phyloP scores from a whole-genome alignment of 2,329 filamentous ascomycete species.

The Gliomastix tumulicola region DNA sequence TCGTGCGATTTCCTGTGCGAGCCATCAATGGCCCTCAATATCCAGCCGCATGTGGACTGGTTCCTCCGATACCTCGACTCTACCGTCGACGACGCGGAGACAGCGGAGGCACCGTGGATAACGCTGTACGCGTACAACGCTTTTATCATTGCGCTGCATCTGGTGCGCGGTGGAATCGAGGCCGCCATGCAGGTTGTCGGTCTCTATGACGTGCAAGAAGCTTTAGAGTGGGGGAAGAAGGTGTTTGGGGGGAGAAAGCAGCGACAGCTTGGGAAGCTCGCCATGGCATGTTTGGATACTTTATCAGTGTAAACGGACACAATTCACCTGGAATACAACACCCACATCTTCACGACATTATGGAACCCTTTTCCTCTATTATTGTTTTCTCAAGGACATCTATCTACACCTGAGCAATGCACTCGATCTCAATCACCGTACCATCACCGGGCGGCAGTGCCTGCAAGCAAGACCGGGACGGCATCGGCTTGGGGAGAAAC shows the following conservation, averaged over 20 bases:
- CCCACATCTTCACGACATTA: too few species aligned
- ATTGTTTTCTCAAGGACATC: too few species aligned
- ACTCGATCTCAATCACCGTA: slow-evolving; percentile 35
- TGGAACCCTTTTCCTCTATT: too few species aligned
- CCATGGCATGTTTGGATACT: slow-evolving; percentile 19
- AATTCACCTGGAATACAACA: too few species aligned
- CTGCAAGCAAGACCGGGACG: slow-evolving; percentile 31
- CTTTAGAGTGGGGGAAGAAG: slow-evolving; percentile 19
- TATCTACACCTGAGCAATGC: slow-evolving; percentile 29
- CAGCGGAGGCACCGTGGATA: slow-evolving; percentile 29
- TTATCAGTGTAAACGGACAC: slow-evolving; percentile 7
- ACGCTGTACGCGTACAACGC: slow-evolving; percentile 30
- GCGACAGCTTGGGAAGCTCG: slow-evolving; percentile 22
- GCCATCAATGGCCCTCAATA: slow-evolving; percentile 14
- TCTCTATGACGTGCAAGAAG: slow-evolving; percentile 20
- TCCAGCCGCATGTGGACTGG: slow-evolving; percentile 29
- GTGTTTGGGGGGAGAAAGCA: slow-evolving; percentile 19
- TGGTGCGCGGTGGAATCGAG: slow-evolving; percentile 17
- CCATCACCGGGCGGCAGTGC: slow-evolving; percentile 27
- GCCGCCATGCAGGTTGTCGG: slow-evolving; percentile 23
- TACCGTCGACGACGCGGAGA: slow-evolving; percentile 7
- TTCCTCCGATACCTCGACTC: slow-evolving; percentile 26
- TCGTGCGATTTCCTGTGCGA: slow-evolving; percentile 22
- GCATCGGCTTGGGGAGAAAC: slow-evolving; percentile 31
- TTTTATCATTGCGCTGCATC: slow-evolving; percentile 31